Evolutionary conservation across 805 yeast species (phyloP).

Genomic region (Clavispora carvajalis): DNA sequence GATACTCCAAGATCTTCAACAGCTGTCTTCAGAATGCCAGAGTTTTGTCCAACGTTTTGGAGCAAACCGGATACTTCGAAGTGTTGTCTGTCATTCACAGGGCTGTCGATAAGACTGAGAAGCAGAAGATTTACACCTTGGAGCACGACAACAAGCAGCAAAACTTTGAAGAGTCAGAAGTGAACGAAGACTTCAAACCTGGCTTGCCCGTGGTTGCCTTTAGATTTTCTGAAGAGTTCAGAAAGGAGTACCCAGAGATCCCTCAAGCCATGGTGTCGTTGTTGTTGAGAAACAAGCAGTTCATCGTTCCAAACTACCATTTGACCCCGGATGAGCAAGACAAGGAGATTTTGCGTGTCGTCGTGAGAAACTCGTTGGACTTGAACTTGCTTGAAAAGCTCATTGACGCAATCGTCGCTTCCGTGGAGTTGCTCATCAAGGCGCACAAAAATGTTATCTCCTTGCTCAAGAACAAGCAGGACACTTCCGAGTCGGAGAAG

Average conservation of each 20-base stretch:
- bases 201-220: slow-evolving; percentile 92
- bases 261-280: slow-evolving; percentile 76
- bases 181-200: slow-evolving; percentile 50
- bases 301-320: slow-evolving; percentile 86
- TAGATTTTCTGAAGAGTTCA: slow-evolving; percentile 58
- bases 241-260: slow-evolving; percentile 62
- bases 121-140: slow-evolving; percentile 16
- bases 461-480: slow-evolving; percentile 12
- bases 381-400: slow-evolving; percentile 38
- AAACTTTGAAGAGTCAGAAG: slow-evolving; percentile 13
- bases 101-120: slow-evolving; percentile 26
- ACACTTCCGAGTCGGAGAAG: slow-evolving; percentile 18
- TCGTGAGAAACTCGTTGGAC: slow-evolving; percentile 67
- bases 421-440: slow-evolving; percentile 47
- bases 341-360: slow-evolving; percentile 76
- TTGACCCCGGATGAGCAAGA: slow-evolving; percentile 57
- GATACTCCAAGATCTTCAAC: slow-evolving; percentile 61
- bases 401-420: slow-evolving; percentile 53
- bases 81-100: slow-evolving; percentile 78
- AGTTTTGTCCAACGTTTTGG: slow-evolving; percentile 55
- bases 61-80: slow-evolving; percentile 60
- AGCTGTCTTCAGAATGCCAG: slow-evolving; percentile 71
- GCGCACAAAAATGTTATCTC: slow-evolving; percentile 40
- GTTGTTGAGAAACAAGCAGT: slow-evolving; percentile 65
- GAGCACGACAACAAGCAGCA: slow-evolving; percentile 4